These are phyloP conservation scores for Funneliformis caledonium DNA, from an alignment of 371 early-diverging fungal species.

Conservation along the genomic window DNA sequence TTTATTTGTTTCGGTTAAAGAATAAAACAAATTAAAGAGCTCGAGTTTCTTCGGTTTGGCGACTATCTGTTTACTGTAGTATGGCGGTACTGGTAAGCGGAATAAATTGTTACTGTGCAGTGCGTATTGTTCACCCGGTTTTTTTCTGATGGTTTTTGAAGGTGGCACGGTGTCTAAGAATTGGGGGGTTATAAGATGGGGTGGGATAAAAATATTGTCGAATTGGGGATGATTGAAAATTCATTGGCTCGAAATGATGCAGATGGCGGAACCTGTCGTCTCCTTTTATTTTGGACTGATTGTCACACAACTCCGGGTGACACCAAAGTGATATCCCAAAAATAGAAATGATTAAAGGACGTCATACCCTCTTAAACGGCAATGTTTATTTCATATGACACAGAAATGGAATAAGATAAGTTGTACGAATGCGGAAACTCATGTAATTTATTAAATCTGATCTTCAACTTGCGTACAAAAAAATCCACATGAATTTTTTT, in stretches of 20 bases:
- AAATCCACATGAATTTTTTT: not conserved
- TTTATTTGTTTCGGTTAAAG: not conserved
- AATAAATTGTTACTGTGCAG: slow-evolving; percentile 18
- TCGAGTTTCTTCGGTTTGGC: not conserved
- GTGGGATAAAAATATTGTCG: not conserved
- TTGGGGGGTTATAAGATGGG: not conserved
- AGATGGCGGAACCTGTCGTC: slow-evolving; percentile 15
- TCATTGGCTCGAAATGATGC: not conserved
- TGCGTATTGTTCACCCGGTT: slow-evolving; percentile 1
- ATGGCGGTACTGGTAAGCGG: slow-evolving; percentile 6
- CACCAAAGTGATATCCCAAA: not conserved
- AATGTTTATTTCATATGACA: not conserved
- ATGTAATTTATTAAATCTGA: not conserved
- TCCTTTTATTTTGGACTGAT: not conserved
- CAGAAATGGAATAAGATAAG: not conserved
- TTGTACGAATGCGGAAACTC: not conserved
- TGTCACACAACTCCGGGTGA: slow-evolving; percentile 4
- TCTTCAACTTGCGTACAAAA: not conserved
- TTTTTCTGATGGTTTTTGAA: not conserved
- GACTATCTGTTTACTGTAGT: slow-evolving; percentile 11
- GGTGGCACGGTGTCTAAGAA: slow-evolving; percentile 8
- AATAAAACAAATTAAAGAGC: not conserved
- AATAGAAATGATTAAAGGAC: not conserved
- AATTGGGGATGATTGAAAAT: not conserved
- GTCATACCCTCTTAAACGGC: not conserved